A percentile compares a stretch with the other conserved stretches of the same genome.
Conservation (phyloP, 805 yeast genomes). For the Schwanniomyces pseudopolymorphus region DNA sequence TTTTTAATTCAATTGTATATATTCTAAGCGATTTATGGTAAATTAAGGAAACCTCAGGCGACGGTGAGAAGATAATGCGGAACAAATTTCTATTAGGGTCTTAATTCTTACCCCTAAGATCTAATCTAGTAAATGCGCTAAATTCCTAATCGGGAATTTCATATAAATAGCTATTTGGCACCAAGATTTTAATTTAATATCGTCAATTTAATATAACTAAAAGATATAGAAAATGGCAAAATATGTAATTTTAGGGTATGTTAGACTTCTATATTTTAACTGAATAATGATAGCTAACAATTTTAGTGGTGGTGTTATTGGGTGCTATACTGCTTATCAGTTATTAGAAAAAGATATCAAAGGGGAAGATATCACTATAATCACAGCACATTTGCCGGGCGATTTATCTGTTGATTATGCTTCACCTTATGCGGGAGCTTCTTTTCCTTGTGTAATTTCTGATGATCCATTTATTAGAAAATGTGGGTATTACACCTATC, state of each 20-base stretch:
- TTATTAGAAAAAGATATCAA: slow-evolving; percentile 14
- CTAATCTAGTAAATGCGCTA: not conserved
- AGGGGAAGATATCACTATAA: slow-evolving; percentile 11
- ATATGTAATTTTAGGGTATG: slow-evolving; percentile 13
- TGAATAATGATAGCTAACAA: not conserved
- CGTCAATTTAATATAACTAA: not conserved
- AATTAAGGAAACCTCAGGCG: too few species aligned
- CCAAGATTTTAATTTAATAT: not conserved
- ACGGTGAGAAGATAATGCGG: too few species aligned
- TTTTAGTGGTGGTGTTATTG: slow-evolving; percentile 6
- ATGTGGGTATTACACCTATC: slow-evolving; percentile 10
- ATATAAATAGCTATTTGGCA: not conserved
- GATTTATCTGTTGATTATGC: slow-evolving; percentile 23
- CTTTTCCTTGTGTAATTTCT: slow-evolving; percentile 28
- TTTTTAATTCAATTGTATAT: too few species aligned
- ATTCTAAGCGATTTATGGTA: not conserved
- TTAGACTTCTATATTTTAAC: too few species aligned
- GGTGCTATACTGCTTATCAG: slow-evolving; percentile 9
- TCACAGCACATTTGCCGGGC: slow-evolving; percentile 24
- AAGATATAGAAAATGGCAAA: slow-evolving; percentile 5
- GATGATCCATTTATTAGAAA: not conserved
- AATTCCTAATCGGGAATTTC: not conserved
- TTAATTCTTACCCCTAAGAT: not conserved
- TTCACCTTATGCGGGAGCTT: slow-evolving; percentile 29
- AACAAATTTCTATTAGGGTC: too few species aligned